Evolutionary conservation across 78 protist species (phyloP).

Genomic region (Tieghemostelium lacteum): DNA sequence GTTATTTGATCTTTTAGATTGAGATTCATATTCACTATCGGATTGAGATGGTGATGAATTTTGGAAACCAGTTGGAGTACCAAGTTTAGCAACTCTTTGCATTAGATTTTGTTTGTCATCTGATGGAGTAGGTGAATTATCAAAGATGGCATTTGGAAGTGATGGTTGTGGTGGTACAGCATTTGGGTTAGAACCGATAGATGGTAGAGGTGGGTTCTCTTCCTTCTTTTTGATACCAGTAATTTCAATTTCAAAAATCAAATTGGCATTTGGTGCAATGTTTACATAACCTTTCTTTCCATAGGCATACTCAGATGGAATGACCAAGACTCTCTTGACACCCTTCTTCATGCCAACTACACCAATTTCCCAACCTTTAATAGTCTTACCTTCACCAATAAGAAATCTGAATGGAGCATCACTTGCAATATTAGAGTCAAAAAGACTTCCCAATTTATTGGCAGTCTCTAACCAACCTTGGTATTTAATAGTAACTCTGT

Average conservation of each 20-base stretch:
- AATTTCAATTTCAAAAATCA: constrained; percentile 86
- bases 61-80: constrained; percentile 62
- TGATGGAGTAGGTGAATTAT: constrained; percentile 51
- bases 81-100: constrained; percentile 74
- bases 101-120: constrained; percentile 25
- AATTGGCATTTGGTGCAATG: constrained; percentile 83
- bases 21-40: constrained; percentile 24
- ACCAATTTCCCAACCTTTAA: constrained; percentile 93
- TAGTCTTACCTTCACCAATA: constrained; percentile 78
- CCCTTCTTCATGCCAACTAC: constrained; percentile 83
- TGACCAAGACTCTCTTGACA: constrained; percentile 74
- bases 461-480: constrained; percentile 59
- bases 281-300: constrained; percentile 73
- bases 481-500: constrained; percentile 59
- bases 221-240: constrained; percentile 46
- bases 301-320: constrained; percentile 87
- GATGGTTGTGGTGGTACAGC: constrained; percentile 25
- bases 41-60: constrained; percentile 70
- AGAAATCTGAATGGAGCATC: constrained; percentile 34
- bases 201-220: constrained; percentile 19
- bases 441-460: constrained; percentile 41
- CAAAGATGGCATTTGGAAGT: constrained; percentile 58
- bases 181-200: constrained; percentile 1
- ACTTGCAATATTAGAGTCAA: constrained; percentile 34
- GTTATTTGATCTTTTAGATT: constrained; percentile 3